phyloP scores from a whole-genome alignment of 176 grass and related monocot species.

The Bothriochloa decipiens region DNA sequence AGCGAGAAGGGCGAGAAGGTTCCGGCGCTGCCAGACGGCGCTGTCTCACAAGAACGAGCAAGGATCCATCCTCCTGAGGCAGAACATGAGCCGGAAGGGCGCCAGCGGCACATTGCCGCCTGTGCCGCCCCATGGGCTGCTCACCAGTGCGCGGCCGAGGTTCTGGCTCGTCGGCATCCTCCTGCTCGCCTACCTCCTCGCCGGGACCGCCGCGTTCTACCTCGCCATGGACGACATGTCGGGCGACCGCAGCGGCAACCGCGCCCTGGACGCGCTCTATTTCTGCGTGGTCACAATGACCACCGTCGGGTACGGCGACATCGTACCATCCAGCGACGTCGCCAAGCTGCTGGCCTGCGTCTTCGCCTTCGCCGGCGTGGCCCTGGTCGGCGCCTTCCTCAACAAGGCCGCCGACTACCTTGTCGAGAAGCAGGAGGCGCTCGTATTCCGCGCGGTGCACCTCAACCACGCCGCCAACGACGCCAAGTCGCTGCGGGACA shows the following conservation, averaged over 20 bases:
- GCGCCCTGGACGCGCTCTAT: conserved; percentile 55
- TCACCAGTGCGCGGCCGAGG: conserved; percentile 29
- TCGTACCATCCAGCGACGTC: conserved; percentile 47
- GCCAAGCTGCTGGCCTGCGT: conserved; percentile 56
- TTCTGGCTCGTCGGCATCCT: conserved; percentile 51
- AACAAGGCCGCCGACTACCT: conserved; percentile 65
- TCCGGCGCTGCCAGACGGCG: conserved; percentile 42
- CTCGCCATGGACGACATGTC: conserved; percentile 52
- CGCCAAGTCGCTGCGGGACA: conserved; percentile 32
- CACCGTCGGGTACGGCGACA: conserved; percentile 66
- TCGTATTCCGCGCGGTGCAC: conserved; percentile 37
- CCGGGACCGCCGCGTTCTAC: conserved; percentile 55
- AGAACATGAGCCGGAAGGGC: not conserved
- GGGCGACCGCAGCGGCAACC: conserved; percentile 31
- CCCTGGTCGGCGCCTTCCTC: conserved; percentile 55
- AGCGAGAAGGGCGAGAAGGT: not conserved
- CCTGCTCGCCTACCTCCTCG: conserved; percentile 55
- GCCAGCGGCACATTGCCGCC: no score
- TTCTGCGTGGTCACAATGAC: conserved; percentile 74
- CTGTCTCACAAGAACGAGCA: not conserved
- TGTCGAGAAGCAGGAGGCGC: conserved; percentile 70
- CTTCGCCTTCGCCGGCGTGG: conserved; percentile 61
- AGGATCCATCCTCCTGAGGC: not conserved
- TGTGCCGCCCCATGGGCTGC: not conserved
- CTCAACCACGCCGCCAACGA: not conserved